Evolutionary conservation across 75 land plant genomes (phyloP), one percentile per base, ranked within the genome.

Genomic region (Cryptomeria japonica): DNA sequence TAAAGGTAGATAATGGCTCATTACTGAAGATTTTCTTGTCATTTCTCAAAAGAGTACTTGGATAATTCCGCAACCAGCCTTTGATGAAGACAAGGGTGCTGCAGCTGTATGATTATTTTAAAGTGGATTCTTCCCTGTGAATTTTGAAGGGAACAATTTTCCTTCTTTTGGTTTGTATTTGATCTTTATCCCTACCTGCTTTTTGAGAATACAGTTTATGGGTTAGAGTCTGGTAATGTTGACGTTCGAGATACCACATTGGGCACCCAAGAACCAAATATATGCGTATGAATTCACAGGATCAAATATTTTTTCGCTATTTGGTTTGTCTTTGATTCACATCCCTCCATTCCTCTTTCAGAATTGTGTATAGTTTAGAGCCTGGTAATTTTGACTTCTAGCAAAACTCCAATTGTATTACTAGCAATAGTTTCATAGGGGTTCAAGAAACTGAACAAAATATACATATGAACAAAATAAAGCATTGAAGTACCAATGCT

Each of bases 131-230:
- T 82, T 82, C 49, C 47, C 32, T 42, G 84, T 82, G 84, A 46
- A 82, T 25, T 82, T 82, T 82, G 51, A 82, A 82, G 51, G 84
- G 84, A 82, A 82, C 84, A n/a, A 10, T 82, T n/a, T 46, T 82
- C 84, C 84, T n/a, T 80, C 83, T 39, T 82, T 82, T 82, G 49
- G 47, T 82, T 82, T 82, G 84, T n/a, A 42, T 82, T 80, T 82
- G 84, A 44, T 82, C 46, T n/a, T 82, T n/a, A 31, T 44, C 84
- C 47, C 32, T 47, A 31, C 31, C 14, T 11, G 41, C 84, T 3
- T 82, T 46, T 82, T 46, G 31, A 82, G 84, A 82, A 82, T 46
- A 46, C 47, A n/a, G 47, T 38, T 82, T 82, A 82, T 46, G n/a
- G 84, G 28, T 82, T 82, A 44, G 84, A 82, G 49, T 49, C 47